phyloP scores from a whole-genome alignment of 345 rosid genomes.

The Acer yangbiense region DNA sequence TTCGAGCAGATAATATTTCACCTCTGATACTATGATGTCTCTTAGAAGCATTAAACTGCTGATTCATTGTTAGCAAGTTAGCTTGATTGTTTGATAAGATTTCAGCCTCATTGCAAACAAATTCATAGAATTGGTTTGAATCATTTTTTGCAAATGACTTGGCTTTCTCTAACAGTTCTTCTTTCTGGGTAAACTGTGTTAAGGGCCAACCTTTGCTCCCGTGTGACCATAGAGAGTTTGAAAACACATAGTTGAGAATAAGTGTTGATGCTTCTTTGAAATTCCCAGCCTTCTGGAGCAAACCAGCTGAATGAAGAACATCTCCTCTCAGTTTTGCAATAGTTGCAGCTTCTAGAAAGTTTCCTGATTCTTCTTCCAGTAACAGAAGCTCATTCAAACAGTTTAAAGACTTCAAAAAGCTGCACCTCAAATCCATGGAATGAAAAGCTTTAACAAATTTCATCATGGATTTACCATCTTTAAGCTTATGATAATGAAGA shows the following conservation, averaged over 20 bases:
- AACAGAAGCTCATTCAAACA: slow-evolving; percentile 36
- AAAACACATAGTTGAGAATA: slow-evolving; percentile 36
- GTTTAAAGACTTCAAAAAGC: slow-evolving; percentile 29
- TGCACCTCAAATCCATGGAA: slow-evolving; percentile 20
- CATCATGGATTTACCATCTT: slow-evolving; percentile 34
- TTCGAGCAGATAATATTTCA: slow-evolving; percentile 38
- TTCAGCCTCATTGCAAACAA: slow-evolving; percentile 30
- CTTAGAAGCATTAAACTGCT: slow-evolving; percentile 27
- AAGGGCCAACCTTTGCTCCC: slow-evolving; percentile 49
- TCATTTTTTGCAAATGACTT: slow-evolving; percentile 30
- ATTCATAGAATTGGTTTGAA: slow-evolving; percentile 26
- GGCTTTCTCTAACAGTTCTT: slow-evolving; percentile 38
- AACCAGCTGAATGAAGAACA: slow-evolving; percentile 30
- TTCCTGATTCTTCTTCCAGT: slow-evolving; percentile 36
- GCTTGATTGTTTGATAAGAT: slow-evolving; percentile 20
- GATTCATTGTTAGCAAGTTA: slow-evolving; percentile 27
- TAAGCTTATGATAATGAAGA: slow-evolving; percentile 20
- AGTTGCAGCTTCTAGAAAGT: slow-evolving; percentile 36
- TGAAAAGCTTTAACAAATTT: slow-evolving; percentile 29
- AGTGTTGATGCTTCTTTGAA: slow-evolving; percentile 34
- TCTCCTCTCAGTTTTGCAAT: slow-evolving; percentile 43
- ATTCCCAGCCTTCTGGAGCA: slow-evolving; percentile 34
- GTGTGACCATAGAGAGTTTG: slow-evolving; percentile 42
- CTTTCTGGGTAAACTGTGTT: slow-evolving; percentile 27
- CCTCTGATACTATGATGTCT: slow-evolving; percentile 29